phyloP scores from a whole-genome alignment of 306 rosid species.

The Acacia crassicarpa region DNA sequence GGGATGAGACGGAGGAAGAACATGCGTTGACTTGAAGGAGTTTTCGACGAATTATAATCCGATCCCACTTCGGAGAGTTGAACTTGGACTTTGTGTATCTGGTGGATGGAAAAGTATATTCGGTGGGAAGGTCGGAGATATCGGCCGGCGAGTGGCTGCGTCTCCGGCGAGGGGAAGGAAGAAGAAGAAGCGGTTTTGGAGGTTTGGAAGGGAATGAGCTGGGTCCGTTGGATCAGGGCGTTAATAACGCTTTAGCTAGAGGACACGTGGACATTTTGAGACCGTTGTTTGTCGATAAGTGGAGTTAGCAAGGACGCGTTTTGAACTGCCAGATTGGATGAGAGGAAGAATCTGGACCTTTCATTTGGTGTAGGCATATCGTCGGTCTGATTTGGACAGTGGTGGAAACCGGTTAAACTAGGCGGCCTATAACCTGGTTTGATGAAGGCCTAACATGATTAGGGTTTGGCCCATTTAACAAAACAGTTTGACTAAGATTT shows the following conservation, averaged over 20 bases:
- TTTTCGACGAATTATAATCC: not conserved
- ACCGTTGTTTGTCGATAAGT: slow-evolving; percentile 67
- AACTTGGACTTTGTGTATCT: not conserved
- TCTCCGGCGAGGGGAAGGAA: slow-evolving; percentile 24
- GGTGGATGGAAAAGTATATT: too few relatives aligned
- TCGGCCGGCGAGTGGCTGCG: not conserved
- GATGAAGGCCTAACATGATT: too few relatives aligned
- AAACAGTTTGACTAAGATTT: too few relatives aligned
- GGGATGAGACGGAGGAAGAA: not conserved
- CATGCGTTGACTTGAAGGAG: slow-evolving; percentile 13
- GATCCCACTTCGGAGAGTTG: not conserved
- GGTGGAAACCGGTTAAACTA: too few relatives aligned
- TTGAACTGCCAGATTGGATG: slow-evolving; percentile 32
- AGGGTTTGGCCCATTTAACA: too few relatives aligned
- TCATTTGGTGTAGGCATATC: slow-evolving; percentile 33
- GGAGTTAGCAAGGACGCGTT: slow-evolving; percentile 10
- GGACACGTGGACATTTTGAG: slow-evolving; percentile 48
- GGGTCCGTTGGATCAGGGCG: slow-evolving; percentile 52
- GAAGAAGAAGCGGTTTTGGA: not conserved
- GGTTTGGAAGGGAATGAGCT: slow-evolving; percentile 24
- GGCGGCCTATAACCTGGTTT: too few relatives aligned
- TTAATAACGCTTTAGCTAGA: slow-evolving; percentile 43
- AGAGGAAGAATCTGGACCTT: slow-evolving; percentile 36
- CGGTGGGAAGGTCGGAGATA: not conserved
- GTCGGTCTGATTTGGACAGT: slow-evolving; percentile 43